A percentile compares a stretch with the other conserved stretches of the same genome.
phyloP scores from a whole-genome alignment of 148 eudicot genomes.

The Bassia scoparia region DNA sequence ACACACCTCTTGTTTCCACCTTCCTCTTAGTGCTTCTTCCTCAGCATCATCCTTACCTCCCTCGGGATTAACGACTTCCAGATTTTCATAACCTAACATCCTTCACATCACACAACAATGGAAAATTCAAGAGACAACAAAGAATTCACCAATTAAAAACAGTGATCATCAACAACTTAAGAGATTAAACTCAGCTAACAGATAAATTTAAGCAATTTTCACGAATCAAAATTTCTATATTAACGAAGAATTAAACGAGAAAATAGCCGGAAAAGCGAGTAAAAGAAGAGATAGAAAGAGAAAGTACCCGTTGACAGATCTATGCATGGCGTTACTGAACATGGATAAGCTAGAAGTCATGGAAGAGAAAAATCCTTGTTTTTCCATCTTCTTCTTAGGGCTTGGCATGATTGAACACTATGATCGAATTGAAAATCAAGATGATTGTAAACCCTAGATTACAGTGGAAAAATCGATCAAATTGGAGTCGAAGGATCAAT shows the following conservation, averaged over 20 bases:
- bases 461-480: background rate
- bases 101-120: slow-evolving; percentile 25
- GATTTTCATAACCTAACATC: slow-evolving; percentile 70
- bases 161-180: background rate
- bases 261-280: background rate
- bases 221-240: background rate
- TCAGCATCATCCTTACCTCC: slow-evolving; percentile 91
- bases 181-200: background rate
- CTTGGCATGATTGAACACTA: slow-evolving; percentile 35
- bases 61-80: slow-evolving; percentile 94
- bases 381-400: slow-evolving; percentile 38
- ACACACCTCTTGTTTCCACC: slow-evolving; percentile 86
- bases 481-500: background rate
- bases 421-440: too few relatives aligned
- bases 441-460: slow-evolving; percentile 33
- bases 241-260: background rate
- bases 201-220: slow-evolving; percentile 5
- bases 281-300: background rate
- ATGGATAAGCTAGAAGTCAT: slow-evolving; percentile 60
- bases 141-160: background rate
- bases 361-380: slow-evolving; percentile 62
- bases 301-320: slow-evolving; percentile 75
- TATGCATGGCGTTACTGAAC: slow-evolving; percentile 68
- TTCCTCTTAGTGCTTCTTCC: slow-evolving; percentile 86
- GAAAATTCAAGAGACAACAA: background rate